phyloP scores from a whole-genome alignment of 2,329 filamentous ascomycete species.

The Alternaria dauci region DNA sequence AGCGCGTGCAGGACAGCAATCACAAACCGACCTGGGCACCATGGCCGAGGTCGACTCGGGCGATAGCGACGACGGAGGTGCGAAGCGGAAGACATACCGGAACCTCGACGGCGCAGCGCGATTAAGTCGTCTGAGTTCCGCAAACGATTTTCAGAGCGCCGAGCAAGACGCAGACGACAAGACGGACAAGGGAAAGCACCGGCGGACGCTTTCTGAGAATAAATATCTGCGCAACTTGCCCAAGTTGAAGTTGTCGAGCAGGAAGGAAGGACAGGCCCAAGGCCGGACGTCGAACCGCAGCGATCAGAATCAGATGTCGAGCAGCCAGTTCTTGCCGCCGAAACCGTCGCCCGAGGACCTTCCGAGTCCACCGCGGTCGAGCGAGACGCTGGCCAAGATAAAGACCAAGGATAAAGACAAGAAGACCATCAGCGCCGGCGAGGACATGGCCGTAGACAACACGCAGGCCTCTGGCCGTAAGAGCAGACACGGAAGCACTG shows the following conservation, averaged over 20 bases:
- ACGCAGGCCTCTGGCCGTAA: slow-evolving; percentile 30
- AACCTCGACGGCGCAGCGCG: slow-evolving; percentile 47
- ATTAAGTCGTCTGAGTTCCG: slow-evolving; percentile 47
- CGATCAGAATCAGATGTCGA: slow-evolving; percentile 68
- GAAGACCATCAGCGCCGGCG: slow-evolving; percentile 31
- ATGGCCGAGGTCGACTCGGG: slow-evolving; percentile 78
- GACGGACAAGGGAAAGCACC: slow-evolving; percentile 54
- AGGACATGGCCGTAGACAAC: slow-evolving; percentile 36
- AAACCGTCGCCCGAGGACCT: slow-evolving; percentile 32
- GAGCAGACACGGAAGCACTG: slow-evolving; percentile 38
- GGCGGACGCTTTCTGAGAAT: slow-evolving; percentile 69
- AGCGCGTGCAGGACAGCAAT: slow-evolving; percentile 83
- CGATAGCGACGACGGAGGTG: slow-evolving; percentile 70
- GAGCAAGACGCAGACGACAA: slow-evolving; percentile 26
- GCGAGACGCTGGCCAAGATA: slow-evolving; percentile 13
- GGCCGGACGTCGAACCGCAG: slow-evolving; percentile 24
- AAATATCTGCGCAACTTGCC: slow-evolving; percentile 72
- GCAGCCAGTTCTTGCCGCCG: slow-evolving; percentile 51
- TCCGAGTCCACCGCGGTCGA: slow-evolving; percentile 5
- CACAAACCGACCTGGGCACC: slow-evolving; percentile 80
- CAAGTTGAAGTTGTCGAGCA: slow-evolving; percentile 57
- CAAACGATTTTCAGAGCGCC: slow-evolving; percentile 40
- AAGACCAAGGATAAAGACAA: slow-evolving; percentile 28
- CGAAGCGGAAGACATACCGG: slow-evolving; percentile 36
- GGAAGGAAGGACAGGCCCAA: slow-evolving; percentile 37